phyloP scores from a whole-genome alignment of 1,284 basidiomycete genomes.

The Vanrija humicola region DNA sequence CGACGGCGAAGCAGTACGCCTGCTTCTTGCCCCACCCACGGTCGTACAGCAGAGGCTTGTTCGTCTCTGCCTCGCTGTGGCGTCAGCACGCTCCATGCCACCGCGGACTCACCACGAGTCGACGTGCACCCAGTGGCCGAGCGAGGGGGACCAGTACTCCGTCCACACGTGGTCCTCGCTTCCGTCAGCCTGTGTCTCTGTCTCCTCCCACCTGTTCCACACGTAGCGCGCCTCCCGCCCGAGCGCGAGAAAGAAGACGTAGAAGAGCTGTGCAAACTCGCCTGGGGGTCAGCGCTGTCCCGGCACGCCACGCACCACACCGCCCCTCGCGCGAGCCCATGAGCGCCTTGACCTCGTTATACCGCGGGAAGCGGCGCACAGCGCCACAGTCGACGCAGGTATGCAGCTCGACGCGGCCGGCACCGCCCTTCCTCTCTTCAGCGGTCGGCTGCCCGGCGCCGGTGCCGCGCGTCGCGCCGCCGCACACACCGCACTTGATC shows the following conservation, averaged over 20 bases:
- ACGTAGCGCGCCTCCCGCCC: constrained; percentile 50
- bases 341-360: constrained; percentile 41
- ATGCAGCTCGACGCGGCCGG: constrained; percentile 36
- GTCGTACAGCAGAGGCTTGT: constrained; percentile 51
- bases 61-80: constrained; percentile 46
- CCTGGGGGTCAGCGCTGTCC: constrained; percentile 11
- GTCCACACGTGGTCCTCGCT: constrained; percentile 56
- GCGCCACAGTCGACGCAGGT: too few relatives aligned
- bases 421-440: constrained; percentile 44
- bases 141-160: constrained; percentile 43
- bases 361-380: constrained; percentile 51
- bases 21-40: constrained; percentile 54
- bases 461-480: constrained; percentile 27
- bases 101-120: constrained; percentile 43
- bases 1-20: constrained; percentile 51
- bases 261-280: constrained; percentile 53
- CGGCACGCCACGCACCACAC: constrained; percentile 38
- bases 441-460: constrained; percentile 21
- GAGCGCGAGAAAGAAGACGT: constrained; percentile 47
- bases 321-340: constrained; percentile 47
- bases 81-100: neutral
- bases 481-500: constrained; percentile 47
- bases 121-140: constrained; percentile 51
- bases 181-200: constrained; percentile 2
- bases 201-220: constrained; percentile 34